Evolutionary conservation across 2,329 filamentous ascomycete genomes (phyloP).

Genomic region (Nannizziopsis arthrosporioides): DNA sequence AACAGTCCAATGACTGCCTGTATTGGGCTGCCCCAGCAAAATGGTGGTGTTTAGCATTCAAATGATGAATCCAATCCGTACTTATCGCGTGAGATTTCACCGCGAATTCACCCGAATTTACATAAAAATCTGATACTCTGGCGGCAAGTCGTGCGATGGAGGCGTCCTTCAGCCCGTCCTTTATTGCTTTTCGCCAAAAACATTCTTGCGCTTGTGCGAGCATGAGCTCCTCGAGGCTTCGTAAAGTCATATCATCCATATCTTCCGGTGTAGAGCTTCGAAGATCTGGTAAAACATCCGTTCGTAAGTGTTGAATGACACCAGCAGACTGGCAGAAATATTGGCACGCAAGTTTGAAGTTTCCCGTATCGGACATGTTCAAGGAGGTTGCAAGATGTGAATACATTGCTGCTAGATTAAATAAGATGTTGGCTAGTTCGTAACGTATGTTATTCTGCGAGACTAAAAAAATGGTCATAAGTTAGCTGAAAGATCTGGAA

Average conservation of each 20-base stretch:
- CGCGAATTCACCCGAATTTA: constrained; percentile 68
- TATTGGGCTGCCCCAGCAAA: constrained; percentile 95
- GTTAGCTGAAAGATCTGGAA: not conserved
- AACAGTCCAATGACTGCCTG: constrained; percentile 73
- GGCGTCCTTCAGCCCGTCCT: constrained; percentile 83
- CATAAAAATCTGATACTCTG: constrained; percentile 84
- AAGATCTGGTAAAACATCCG: constrained; percentile 66
- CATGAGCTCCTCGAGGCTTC: constrained; percentile 70
- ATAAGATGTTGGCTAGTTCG: constrained; percentile 85
- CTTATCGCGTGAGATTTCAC: constrained; percentile 82
- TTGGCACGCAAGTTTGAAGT: constrained; percentile 75
- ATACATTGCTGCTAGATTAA: constrained; percentile 87
- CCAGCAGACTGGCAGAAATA: constrained; percentile 84
- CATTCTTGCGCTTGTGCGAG: constrained; percentile 93
- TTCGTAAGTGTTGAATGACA: constrained; percentile 66
- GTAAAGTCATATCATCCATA: constrained; percentile 81
- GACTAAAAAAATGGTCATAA: constrained; percentile 23
- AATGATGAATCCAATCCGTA: constrained; percentile 94
- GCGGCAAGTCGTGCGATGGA: constrained; percentile 85
- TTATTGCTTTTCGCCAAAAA: constrained; percentile 95
- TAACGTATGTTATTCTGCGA: constrained; percentile 59
- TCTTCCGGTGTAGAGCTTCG: constrained; percentile 80
- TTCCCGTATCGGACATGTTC: constrained; percentile 66
- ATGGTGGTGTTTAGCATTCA: constrained; percentile 92
- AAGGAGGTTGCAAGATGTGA: constrained; percentile 77